Conservation (phyloP, 768 basidiomycete species). For the Boletus pseudo-olivaceus region DNA sequence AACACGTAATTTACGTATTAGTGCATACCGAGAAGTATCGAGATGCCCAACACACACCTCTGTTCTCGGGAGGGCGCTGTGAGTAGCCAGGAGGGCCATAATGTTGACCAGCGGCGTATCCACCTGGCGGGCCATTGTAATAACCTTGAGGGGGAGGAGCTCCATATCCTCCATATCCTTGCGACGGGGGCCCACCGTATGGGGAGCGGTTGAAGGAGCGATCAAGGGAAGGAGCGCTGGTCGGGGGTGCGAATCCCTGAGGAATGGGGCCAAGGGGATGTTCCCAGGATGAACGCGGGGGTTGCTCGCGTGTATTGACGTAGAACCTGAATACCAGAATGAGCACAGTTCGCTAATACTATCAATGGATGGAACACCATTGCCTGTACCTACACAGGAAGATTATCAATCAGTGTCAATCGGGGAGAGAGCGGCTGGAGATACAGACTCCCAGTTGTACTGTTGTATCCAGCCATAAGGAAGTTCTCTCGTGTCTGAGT, state of each 20-base stretch:
- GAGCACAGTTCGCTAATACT: neutral
- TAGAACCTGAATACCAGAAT: slow-evolving; percentile 57
- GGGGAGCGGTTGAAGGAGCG: slow-evolving; percentile 31
- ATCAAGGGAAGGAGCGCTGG: slow-evolving; percentile 46
- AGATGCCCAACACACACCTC: slow-evolving; percentile 18
- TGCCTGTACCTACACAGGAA: slow-evolving; percentile 50
- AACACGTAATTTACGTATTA: slow-evolving; percentile 2
- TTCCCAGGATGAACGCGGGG: slow-evolving; percentile 65
- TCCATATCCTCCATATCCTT: slow-evolving; percentile 19
- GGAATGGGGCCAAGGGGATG: slow-evolving; percentile 57
- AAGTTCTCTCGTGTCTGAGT: slow-evolving; percentile 56
- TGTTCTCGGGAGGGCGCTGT: slow-evolving; percentile 2
- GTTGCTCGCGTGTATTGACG: slow-evolving; percentile 60
- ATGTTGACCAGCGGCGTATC: slow-evolving; percentile 10
- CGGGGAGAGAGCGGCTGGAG: slow-evolving; percentile 3
- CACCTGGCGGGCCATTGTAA: slow-evolving; percentile 12
- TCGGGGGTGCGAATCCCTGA: slow-evolving; percentile 34
- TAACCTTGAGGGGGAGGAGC: slow-evolving; percentile 10
- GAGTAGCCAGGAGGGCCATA: slow-evolving; percentile 1
- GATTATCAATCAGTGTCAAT: slow-evolving; percentile 23
- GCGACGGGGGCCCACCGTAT: slow-evolving; percentile 22
- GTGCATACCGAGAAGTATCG: neutral
- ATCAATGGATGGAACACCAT: slow-evolving; percentile 45
- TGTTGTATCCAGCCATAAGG: slow-evolving; percentile 69
- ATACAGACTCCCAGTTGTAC: slow-evolving; percentile 61